Evolutionary conservation across 768 basidiomycete genomes (phyloP).

Genomic region (Hygrophoropsis aurantiaca): DNA sequence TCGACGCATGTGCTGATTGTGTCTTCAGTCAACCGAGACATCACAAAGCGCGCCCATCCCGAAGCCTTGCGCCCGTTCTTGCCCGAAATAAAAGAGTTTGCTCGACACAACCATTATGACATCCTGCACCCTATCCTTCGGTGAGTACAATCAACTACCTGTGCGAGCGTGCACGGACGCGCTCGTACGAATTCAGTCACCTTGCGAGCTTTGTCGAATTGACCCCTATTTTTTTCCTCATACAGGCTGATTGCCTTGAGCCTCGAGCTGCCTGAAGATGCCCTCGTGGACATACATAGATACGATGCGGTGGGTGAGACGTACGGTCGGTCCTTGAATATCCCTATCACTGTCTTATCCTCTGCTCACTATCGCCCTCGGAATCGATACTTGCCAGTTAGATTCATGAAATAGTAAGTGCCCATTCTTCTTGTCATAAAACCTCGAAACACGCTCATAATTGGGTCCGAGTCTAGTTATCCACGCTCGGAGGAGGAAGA

Average conservation of each 20-base stretch:
- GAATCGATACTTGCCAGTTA: too few species aligned
- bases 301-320: constrained; percentile 43
- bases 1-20: background rate
- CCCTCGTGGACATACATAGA: constrained; percentile 46
- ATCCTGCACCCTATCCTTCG: constrained; percentile 50
- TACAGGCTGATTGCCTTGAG: constrained; percentile 49
- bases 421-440: too few species aligned
- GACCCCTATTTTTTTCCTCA: too few species aligned
- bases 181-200: too few species aligned
- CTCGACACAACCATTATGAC: constrained; percentile 49
- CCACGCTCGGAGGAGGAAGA: constrained; percentile 52
- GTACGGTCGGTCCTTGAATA: constrained; percentile 30
- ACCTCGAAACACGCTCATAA: background rate
- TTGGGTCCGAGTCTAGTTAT: too few species aligned
- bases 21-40: constrained; percentile 48
- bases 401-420: constrained; percentile 67
- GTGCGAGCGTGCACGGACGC: too few species aligned
- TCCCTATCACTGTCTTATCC: background rate
- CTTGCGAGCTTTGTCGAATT: background rate
- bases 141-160: too few species aligned
- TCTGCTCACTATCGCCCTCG: too few species aligned
- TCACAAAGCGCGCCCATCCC: constrained; percentile 49
- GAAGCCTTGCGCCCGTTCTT: constrained; percentile 48
- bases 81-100: constrained; percentile 51
- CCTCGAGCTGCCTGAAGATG: constrained; percentile 54